A percentile compares a stretch with the other conserved stretches of the same genome.
phyloP scores from a whole-genome alignment of 2,329 filamentous ascomycete genomes.

The Trichoderma guizhouense region DNA sequence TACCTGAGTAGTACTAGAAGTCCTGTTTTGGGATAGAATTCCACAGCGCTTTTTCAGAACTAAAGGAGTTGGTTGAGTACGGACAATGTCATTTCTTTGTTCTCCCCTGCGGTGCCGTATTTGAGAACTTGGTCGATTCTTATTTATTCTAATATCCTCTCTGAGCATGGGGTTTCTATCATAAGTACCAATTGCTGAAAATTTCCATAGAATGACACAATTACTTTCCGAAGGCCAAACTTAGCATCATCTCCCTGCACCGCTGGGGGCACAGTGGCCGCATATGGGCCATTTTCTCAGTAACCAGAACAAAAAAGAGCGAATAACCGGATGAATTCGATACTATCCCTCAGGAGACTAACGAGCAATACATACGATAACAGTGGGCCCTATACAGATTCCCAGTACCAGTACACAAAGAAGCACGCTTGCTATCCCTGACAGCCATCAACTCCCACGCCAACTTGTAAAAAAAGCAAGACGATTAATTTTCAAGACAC shows the following conservation, averaged over 20 bases:
- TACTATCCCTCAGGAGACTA: slow-evolving; percentile 10
- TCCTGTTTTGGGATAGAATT: background rate
- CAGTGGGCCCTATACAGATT: slow-evolving; percentile 14
- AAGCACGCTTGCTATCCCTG: slow-evolving; percentile 19
- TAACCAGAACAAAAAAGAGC: background rate
- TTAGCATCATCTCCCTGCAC: background rate
- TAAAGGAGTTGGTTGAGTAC: background rate
- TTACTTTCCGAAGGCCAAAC: background rate
- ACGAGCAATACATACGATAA: slow-evolving; percentile 15
- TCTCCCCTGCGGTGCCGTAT: background rate
- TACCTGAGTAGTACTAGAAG: background rate
- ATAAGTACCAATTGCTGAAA: background rate
- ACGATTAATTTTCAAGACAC: background rate
- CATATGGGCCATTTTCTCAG: background rate
- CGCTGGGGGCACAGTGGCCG: background rate
- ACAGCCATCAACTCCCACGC: slow-evolving; percentile 18
- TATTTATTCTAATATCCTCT: background rate
- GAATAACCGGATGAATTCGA: background rate
- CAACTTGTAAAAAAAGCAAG: slow-evolving; percentile 1
- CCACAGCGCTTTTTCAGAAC: background rate
- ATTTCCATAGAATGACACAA: background rate
- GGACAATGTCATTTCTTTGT: background rate
- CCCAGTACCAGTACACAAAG: slow-evolving; percentile 15
- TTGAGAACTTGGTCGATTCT: background rate
- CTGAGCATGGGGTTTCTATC: too few relatives aligned